These are phyloP conservation scores for Pseudovirgaria hyperparasitica DNA, from an alignment of 2,329 filamentous ascomycete genomes.

Conservation along the genomic window DNA sequence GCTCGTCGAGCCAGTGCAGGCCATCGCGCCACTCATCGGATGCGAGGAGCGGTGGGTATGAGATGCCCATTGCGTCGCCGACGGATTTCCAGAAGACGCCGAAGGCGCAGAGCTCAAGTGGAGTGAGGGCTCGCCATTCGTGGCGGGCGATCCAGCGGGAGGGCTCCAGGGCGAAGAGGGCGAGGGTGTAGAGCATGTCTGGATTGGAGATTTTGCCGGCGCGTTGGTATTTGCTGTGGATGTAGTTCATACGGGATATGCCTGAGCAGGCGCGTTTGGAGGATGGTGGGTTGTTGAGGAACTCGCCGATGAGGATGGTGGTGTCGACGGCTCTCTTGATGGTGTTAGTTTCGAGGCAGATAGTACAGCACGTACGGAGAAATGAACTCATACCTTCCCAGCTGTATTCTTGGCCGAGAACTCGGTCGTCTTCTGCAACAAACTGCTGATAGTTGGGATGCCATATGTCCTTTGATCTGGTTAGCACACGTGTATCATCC, in stretches of 20 bases:
- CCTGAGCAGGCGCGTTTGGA: conserved; percentile 28
- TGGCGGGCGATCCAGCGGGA: conserved; percentile 48
- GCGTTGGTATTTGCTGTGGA: conserved; percentile 45
- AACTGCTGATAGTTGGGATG: conserved; percentile 22
- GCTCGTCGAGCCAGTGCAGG: conserved; percentile 39
- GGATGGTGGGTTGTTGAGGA: conserved; percentile 12
- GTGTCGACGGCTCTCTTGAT: conserved; percentile 20
- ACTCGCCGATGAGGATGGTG: conserved; percentile 18
- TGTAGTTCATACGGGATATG: conserved; percentile 50
- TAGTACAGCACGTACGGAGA: neutral
- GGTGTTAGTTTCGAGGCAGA: neutral
- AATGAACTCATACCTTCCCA: conserved; percentile 4
- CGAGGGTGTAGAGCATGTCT: conserved; percentile 54
- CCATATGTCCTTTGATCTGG: conserved; percentile 15
- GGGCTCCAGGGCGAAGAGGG: conserved; percentile 54
- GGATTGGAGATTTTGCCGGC: conserved; percentile 47
- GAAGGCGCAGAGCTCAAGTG: conserved; percentile 55
- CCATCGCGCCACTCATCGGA: conserved; percentile 31
- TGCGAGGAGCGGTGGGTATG: conserved; percentile 33
- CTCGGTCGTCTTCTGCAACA: conserved; percentile 21
- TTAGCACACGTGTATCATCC: no score
- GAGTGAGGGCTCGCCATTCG: conserved; percentile 57
- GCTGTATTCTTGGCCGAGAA: conserved; percentile 13
- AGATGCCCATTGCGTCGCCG: conserved; percentile 57
- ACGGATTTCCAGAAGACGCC: conserved; percentile 59